Base-by-base conservation (phyloP, 2,329 filamentous ascomycete genomes). In the Microsporum canis region DNA sequence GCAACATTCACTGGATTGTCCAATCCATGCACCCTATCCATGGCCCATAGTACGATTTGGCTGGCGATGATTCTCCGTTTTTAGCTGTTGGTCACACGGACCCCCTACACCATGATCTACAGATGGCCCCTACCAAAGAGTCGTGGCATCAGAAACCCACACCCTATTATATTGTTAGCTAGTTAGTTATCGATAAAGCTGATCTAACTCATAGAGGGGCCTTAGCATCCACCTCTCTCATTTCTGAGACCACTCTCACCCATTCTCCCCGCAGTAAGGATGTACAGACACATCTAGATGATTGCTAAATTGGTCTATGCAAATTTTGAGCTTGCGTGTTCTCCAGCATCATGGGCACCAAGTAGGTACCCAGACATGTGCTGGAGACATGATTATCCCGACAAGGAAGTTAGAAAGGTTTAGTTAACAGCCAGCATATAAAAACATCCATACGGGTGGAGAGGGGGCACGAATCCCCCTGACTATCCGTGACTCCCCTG, bases 71-170 rank as follows among this genome's bases (percentile, higher is more conserved):
- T 53, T 53, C 49, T 53, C 49, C 31, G n/a, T 33, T 53, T 53
- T 34, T 29, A 53, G 49, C 49, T 53, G 49, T 53, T 34, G 49
- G 49, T 53, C 49, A 53, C 49, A 53, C 49, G 31, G 49, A 53
- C 49, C 49, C 49, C 49, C 49, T 53, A 6, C 49, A 53, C 49
- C 31, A 53, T 53, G 49, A 53, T 53, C 49, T 53, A 53, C 49
- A 34, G 49, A 34, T 53, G 49, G 49, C 27, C 49, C 31, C 49
- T 34, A 23, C 49, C 31, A 43, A 43, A 43, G 39, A 53, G 27
- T 53, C 49, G 49, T 53, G 49, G 49, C 49, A 53, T 53, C 27
- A 34, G 29, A 51, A 51, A n/a, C 27, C 27, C 17, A 23, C 27
- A 10, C 27, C 43, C 23, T 47, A 27, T 47, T 43, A 43, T 12